phyloP scores from a whole-genome alignment of 1,284 basidiomycete species.

The Trametes hirsuta region DNA sequence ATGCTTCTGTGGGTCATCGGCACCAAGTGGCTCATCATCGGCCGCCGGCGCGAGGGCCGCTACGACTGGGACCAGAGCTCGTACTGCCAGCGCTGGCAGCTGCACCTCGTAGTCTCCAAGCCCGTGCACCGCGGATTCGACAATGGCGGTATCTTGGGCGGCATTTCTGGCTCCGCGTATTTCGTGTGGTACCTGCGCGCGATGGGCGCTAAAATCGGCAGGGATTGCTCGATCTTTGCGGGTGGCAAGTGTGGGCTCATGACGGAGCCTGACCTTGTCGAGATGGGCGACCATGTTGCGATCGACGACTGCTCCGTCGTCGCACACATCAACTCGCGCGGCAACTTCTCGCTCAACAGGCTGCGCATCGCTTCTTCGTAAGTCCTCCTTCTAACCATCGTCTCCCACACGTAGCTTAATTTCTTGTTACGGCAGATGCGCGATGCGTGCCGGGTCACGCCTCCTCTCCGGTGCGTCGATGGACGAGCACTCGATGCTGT shows the following conservation, averaged over 20 bases:
- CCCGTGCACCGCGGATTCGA: conserved; percentile 43
- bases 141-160: conserved; percentile 42
- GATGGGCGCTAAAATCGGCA: conserved; percentile 46
- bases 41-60: conserved; percentile 39
- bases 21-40: conserved; percentile 47
- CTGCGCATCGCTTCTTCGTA: conserved; percentile 45
- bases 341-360: conserved; percentile 46
- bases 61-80: conserved; percentile 48
- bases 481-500: conserved; percentile 17
- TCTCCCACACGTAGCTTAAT: not conserved
- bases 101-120: conserved; percentile 42
- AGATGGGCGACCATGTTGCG: conserved; percentile 45
- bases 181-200: conserved; percentile 48
- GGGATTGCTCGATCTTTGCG: conserved; percentile 42
- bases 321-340: conserved; percentile 49
- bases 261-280: conserved; percentile 49
- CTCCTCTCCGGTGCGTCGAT: conserved; percentile 13
- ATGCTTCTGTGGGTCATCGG: conserved; percentile 42
- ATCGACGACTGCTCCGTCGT: conserved; percentile 50
- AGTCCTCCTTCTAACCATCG: conserved; percentile 8
- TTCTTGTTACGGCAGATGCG: not conserved
- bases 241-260: conserved; percentile 44
- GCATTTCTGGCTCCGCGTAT: conserved; percentile 42
- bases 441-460: conserved; percentile 15
- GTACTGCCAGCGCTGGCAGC: conserved; percentile 51